These are phyloP conservation scores for Calonectria hongkongensis DNA, from an alignment of 2,329 filamentous ascomycete species.

Conservation along the genomic window DNA sequence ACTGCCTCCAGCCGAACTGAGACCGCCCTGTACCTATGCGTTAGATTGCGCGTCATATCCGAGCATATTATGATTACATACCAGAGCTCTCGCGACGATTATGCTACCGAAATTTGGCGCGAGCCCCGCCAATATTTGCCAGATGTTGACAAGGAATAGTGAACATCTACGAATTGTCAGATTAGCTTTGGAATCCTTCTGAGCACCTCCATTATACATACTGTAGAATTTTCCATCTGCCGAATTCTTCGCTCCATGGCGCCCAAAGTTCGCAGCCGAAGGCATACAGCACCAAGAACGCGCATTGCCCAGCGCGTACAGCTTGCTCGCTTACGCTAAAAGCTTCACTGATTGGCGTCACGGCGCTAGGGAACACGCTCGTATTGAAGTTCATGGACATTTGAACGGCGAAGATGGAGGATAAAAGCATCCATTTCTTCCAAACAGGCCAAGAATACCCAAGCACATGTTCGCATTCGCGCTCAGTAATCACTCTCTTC, in stretches of 20 bases:
- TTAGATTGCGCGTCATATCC: not conserved
- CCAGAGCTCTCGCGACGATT: not conserved
- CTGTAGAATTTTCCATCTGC: slow-evolving; percentile 9
- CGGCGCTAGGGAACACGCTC: slow-evolving; percentile 80
- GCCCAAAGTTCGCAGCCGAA: slow-evolving; percentile 13
- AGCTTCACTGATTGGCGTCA: slow-evolving; percentile 71
- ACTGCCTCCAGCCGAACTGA: slow-evolving; percentile 12
- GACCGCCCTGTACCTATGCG: not conserved
- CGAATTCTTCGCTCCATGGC: slow-evolving; percentile 14
- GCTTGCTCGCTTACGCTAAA: not conserved
- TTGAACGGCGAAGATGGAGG: slow-evolving; percentile 82
- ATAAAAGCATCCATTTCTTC: slow-evolving; percentile 82
- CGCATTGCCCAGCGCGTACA: not conserved
- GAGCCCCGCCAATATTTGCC: not conserved
- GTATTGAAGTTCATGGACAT: slow-evolving; percentile 87
- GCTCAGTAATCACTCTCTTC: slow-evolving; percentile 3
- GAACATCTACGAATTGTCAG: not conserved
- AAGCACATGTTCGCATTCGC: not conserved
- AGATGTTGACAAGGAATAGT: not conserved
- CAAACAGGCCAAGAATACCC: slow-evolving; percentile 1
- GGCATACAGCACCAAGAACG: slow-evolving; percentile 5
- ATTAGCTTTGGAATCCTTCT: not conserved
- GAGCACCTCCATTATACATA: not conserved
- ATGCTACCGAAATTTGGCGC: slow-evolving; percentile 8
- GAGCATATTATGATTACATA: not conserved